Evolutionary conservation across 2,329 filamentous ascomycete genomes (phyloP).

Genomic region (Fusarium sp.): DNA sequence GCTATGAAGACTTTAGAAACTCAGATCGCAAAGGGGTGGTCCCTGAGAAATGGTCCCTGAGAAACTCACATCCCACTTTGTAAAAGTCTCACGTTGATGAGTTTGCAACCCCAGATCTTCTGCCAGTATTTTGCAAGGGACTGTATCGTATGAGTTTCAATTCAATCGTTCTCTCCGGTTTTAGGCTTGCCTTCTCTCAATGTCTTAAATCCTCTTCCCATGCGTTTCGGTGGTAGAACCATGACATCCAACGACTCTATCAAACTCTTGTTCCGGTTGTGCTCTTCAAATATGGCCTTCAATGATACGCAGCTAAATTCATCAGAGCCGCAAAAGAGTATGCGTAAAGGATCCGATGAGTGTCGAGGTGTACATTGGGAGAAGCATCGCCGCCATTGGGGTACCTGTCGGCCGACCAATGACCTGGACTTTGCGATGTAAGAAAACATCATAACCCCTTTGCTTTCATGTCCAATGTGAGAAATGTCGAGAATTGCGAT

Average conservation of each 20-base stretch:
- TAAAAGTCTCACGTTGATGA: slow-evolving; percentile 87
- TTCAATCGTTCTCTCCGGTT: neutral
- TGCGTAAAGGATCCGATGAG: slow-evolving; percentile 75
- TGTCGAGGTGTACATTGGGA: slow-evolving; percentile 35
- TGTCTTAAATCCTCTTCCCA: slow-evolving; percentile 80
- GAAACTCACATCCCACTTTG: slow-evolving; percentile 78
- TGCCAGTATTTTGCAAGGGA: slow-evolving; percentile 80
- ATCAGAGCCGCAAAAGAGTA: slow-evolving; percentile 96
- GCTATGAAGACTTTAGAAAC: slow-evolving; percentile 56
- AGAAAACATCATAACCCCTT: slow-evolving; percentile 39
- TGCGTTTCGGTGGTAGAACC: slow-evolving; percentile 82
- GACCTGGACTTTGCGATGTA: slow-evolving; percentile 19
- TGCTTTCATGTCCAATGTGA: neutral
- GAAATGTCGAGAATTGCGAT: neutral
- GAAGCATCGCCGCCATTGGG: slow-evolving; percentile 33
- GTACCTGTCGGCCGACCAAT: slow-evolving; percentile 20
- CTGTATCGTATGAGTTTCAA: slow-evolving; percentile 59
- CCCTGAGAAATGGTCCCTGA: slow-evolving; percentile 13
- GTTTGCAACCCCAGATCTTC: slow-evolving; percentile 74
- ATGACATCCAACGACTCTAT: slow-evolving; percentile 89
- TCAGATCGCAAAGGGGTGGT: neutral
- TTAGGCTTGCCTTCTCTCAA: slow-evolving; percentile 72
- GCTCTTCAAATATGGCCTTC: slow-evolving; percentile 75
- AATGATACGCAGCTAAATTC: slow-evolving; percentile 88
- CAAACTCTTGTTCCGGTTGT: slow-evolving; percentile 64